phyloP scores from a whole-genome alignment of 1,284 basidiomycete genomes.

The Tylopilus sp. region DNA sequence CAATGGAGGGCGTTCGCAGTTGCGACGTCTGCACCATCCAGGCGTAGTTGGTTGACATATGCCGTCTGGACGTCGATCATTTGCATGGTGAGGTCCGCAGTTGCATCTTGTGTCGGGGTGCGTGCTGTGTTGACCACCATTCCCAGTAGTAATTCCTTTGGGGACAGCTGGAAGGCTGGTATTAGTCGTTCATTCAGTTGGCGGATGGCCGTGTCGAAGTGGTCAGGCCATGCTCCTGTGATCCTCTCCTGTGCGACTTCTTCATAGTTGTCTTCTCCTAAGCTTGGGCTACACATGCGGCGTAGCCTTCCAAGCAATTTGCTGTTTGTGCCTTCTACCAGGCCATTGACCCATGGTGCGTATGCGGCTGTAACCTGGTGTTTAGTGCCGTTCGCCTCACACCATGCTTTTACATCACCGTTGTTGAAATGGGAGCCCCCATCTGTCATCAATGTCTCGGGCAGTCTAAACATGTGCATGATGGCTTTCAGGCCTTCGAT shows the following conservation, averaged over 20 bases:
- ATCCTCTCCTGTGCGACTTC: constrained; percentile 24
- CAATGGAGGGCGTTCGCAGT: background rate
- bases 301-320: constrained; percentile 41
- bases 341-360: constrained; percentile 50
- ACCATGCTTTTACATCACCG: constrained; percentile 41
- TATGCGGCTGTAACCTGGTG: constrained; percentile 44
- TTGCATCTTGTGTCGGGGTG: constrained; percentile 2
- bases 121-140: constrained; percentile 36
- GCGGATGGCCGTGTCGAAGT: constrained; percentile 41
- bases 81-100: no score
- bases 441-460: constrained; percentile 50
- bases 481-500: constrained; percentile 33
- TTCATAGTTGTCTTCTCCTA: constrained; percentile 41
- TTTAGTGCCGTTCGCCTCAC: constrained; percentile 32
- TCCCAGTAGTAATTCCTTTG: constrained; percentile 42
- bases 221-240: constrained; percentile 41
- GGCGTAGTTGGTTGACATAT: background rate
- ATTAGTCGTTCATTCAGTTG: constrained; percentile 39
- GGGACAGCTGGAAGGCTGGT: constrained; percentile 32
- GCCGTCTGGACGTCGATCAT: background rate
- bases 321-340: constrained; percentile 46
- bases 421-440: constrained; percentile 50
- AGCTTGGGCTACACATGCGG: constrained; percentile 42
- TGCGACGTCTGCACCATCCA: background rate
- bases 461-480: constrained; percentile 29